Evolutionary conservation across 345 rosid species (phyloP), one percentile per base, ranked within the genome.

Genomic region (Erodium maritimum): DNA sequence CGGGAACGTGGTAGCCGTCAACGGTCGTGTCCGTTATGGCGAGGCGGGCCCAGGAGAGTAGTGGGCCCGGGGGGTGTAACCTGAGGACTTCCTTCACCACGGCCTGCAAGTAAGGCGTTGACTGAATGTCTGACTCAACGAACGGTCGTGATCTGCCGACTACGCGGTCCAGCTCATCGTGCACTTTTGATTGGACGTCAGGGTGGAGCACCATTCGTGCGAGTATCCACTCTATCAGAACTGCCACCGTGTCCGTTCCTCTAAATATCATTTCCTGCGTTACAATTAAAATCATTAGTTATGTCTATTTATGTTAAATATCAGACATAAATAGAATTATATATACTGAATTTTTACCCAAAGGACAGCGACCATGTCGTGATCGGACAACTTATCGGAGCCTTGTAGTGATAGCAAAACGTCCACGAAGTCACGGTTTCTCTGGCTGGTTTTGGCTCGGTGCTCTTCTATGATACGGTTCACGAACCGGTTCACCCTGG

Each of bases 61-160:
- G 83, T 50, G 87, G 83, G 50, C 87, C 87, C 0, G 87, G 87
- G 2, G 83, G 87, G 65, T 79, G 83, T 5, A 76, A 58, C 69
- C 87, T 68, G 6, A 81, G 73, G 51, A 61, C 79, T 61, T 81
- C 87, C 48, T 79, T 81, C 21, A 81, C 67, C 21, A 79, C 75
- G 0, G 81, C 81, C 0, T 53, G 66, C 33, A 79, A 60, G 68
- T 79, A 79, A 6, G 59, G 67, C 54, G 60, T 52, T n/a, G 75
- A 67, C 7, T 0, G 67, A 21, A 81, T 57, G 52, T 79, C 75
- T 0, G 78, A 62, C 17, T 76, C 83, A 56, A 8, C 34, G 57
- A 78, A 50, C 21, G 74, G 60, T 17, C 71, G 57, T n/a, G 83
- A 76, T 68, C 74, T 70, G 11, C 83, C 87, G 12, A 70, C 80